Percentiles rank a stretch among this genome's conserved stretches.
Conservation (phyloP, 495 filamentous ascomycete species). For the Neurospora intermedia region DNA sequence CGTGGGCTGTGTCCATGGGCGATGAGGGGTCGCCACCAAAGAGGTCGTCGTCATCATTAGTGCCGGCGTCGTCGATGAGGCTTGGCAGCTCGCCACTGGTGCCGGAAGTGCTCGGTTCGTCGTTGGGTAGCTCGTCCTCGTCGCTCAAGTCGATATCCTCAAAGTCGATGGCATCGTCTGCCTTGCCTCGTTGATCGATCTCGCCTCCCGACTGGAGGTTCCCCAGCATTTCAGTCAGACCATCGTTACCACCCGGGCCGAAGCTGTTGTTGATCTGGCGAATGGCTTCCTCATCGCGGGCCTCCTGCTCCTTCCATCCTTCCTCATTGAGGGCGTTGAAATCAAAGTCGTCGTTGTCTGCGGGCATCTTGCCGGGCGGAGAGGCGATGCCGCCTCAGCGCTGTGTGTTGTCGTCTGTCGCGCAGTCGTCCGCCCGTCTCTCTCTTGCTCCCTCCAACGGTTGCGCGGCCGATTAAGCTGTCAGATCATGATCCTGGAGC, state of each 20-base stretch:
- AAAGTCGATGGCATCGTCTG: slow-evolving; percentile 53
- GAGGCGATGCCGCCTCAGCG: neutral
- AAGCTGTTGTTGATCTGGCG: slow-evolving; percentile 8
- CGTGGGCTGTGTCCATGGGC: slow-evolving; percentile 21
- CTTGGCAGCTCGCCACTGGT: slow-evolving; percentile 31
- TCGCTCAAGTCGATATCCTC: slow-evolving; percentile 81
- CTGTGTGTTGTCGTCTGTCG: slow-evolving; percentile 1
- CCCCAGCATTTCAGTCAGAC: slow-evolving; percentile 8
- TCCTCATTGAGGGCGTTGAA: slow-evolving; percentile 13
- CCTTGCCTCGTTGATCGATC: slow-evolving; percentile 29
- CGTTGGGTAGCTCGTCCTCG: slow-evolving; percentile 40
- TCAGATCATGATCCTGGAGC: slow-evolving; percentile 14
- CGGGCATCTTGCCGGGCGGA: slow-evolving; percentile 12
- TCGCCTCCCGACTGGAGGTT: slow-evolving; percentile 16
- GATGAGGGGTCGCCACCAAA: slow-evolving; percentile 35
- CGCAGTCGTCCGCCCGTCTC: slow-evolving; percentile 4
- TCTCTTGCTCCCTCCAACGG: slow-evolving; percentile 10
- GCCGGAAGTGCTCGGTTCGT: slow-evolving; percentile 24
- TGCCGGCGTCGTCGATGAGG: slow-evolving; percentile 37
- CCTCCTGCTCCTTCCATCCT: slow-evolving; percentile 19
- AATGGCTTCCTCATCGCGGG: slow-evolving; percentile 17
- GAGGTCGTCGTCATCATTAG: slow-evolving; percentile 41
- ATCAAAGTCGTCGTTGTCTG: slow-evolving; percentile 11
- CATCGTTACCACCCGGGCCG: slow-evolving; percentile 1
- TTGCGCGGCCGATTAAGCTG: slow-evolving; percentile 7